Evolutionary conservation across 352 stramenopile species (phyloP).

Genomic region (Bremia lactucae): DNA sequence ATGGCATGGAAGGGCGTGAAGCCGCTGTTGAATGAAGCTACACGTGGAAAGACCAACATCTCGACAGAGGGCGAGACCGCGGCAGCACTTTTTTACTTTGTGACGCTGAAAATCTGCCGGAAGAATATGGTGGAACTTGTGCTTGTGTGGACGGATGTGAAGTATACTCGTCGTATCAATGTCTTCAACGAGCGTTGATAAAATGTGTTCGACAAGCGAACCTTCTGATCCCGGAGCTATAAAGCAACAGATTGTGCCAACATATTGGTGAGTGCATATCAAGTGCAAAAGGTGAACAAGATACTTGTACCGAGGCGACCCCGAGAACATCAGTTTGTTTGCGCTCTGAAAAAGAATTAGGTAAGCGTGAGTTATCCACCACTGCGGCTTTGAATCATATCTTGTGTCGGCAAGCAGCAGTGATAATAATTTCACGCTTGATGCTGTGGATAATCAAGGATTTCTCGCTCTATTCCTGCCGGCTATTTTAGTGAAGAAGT

Average conservation of each 20-base stretch:
- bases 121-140: constrained; percentile 64
- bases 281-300: constrained; percentile 13
- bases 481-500: constrained; percentile 57
- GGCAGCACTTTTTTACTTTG: constrained; percentile 40
- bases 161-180: constrained; percentile 54
- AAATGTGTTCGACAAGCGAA: constrained; percentile 37
- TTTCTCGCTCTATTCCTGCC: constrained; percentile 23
- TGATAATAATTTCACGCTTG: constrained; percentile 16
- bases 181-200: constrained; percentile 43
- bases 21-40: constrained; percentile 79
- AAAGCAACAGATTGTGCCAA: constrained; percentile 19
- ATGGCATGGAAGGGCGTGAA: constrained; percentile 88
- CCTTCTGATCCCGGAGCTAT: constrained; percentile 31
- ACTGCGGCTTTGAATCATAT: constrained; percentile 16
- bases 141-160: constrained; percentile 51
- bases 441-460: constrained; percentile 17
- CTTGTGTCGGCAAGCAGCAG: constrained; percentile 36
- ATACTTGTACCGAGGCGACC: constrained; percentile 2
- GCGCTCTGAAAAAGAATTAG: constrained; percentile 7
- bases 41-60: constrained; percentile 76
- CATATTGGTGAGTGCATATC: constrained; percentile 13
- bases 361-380: constrained; percentile 15
- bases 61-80: constrained; percentile 55
- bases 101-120: constrained; percentile 56
- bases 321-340: constrained; percentile 1